Evolutionary conservation across 1,139 yeast genomes (phyloP).

Genomic region (Lodderomyces parapsilosis): DNA sequence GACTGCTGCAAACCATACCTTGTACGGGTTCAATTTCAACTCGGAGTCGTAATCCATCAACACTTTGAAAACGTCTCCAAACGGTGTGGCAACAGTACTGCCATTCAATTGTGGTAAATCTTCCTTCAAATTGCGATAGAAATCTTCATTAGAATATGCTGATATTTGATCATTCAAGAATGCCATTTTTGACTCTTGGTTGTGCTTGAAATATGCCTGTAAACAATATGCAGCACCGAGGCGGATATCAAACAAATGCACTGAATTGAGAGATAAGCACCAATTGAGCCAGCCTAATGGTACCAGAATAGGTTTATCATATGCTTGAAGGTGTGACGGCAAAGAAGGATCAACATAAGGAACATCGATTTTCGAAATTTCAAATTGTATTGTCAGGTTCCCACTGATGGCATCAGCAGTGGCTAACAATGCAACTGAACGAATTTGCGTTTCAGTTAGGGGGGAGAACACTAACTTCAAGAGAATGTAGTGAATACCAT

Average conservation of each 20-base stretch:
- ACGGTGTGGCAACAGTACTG: slow-evolving; percentile 22
- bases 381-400: slow-evolving; percentile 61
- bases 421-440: slow-evolving; percentile 67
- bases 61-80: slow-evolving; percentile 61
- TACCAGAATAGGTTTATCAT: slow-evolving; percentile 54
- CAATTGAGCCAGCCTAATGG: slow-evolving; percentile 75
- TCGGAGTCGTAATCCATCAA: slow-evolving; percentile 80
- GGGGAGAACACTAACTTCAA: slow-evolving; percentile 70
- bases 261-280: slow-evolving; percentile 76
- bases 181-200: slow-evolving; percentile 56
- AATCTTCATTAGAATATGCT: slow-evolving; percentile 35
- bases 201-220: slow-evolving; percentile 66
- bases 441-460: slow-evolving; percentile 56
- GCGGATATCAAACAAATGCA: slow-evolving; percentile 80
- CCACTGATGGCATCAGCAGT: slow-evolving; percentile 74
- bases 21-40: slow-evolving; percentile 76
- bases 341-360: slow-evolving; percentile 87
- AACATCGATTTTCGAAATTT: slow-evolving; percentile 80
- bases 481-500: slow-evolving; percentile 65
- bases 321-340: slow-evolving; percentile 45
- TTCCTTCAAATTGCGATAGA: slow-evolving; percentile 12
- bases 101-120: slow-evolving; percentile 3
- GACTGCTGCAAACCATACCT: slow-evolving; percentile 80
- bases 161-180: slow-evolving; percentile 67
- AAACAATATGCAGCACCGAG: slow-evolving; percentile 67